Evolutionary conservation across 1,284 basidiomycete species (phyloP).

Genomic region (Tilletiaria anomala): DNA sequence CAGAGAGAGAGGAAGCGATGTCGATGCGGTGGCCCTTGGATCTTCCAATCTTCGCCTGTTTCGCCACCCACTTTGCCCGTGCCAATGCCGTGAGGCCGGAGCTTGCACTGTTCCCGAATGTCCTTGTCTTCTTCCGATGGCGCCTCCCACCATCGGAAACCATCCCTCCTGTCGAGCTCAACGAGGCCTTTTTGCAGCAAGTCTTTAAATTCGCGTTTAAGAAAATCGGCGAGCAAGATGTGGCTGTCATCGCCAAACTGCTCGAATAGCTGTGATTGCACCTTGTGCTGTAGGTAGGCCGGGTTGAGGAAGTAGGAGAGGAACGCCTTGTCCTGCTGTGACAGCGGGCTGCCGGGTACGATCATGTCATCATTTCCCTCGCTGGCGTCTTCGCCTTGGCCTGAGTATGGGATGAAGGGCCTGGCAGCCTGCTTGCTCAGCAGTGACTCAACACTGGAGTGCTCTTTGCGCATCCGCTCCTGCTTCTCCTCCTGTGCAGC

Average conservation of each 20-base stretch:
- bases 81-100: slow-evolving; percentile 17
- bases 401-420: slow-evolving; percentile 45
- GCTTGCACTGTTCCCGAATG: slow-evolving; percentile 10
- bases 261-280: slow-evolving; percentile 62
- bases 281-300: slow-evolving; percentile 68
- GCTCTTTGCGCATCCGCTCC: slow-evolving; percentile 25
- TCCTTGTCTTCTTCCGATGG: slow-evolving; percentile 4
- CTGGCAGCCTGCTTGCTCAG: slow-evolving; percentile 48
- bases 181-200: slow-evolving; percentile 23
- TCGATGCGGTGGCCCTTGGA: slow-evolving; percentile 81
- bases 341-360: slow-evolving; percentile 29
- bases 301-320: slow-evolving; percentile 62
- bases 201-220: slow-evolving; percentile 25
- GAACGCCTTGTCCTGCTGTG: slow-evolving; percentile 25
- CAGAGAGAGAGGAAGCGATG: slow-evolving; percentile 64
- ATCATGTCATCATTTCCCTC: neutral
- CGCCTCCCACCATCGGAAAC: slow-evolving; percentile 29
- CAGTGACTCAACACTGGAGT: slow-evolving; percentile 12
- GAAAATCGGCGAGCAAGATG: slow-evolving; percentile 48
- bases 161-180: slow-evolving; percentile 52
- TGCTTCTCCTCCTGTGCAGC: slow-evolving; percentile 44
- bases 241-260: slow-evolving; percentile 80
- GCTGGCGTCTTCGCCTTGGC: neutral
- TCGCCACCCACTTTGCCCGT: slow-evolving; percentile 11
- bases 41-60: slow-evolving; percentile 46